Evolutionary conservation across 495 filamentous ascomycete genomes (phyloP), one percentile per base, ranked within the genome.

Genomic region (Astrocystis sublimbata): DNA sequence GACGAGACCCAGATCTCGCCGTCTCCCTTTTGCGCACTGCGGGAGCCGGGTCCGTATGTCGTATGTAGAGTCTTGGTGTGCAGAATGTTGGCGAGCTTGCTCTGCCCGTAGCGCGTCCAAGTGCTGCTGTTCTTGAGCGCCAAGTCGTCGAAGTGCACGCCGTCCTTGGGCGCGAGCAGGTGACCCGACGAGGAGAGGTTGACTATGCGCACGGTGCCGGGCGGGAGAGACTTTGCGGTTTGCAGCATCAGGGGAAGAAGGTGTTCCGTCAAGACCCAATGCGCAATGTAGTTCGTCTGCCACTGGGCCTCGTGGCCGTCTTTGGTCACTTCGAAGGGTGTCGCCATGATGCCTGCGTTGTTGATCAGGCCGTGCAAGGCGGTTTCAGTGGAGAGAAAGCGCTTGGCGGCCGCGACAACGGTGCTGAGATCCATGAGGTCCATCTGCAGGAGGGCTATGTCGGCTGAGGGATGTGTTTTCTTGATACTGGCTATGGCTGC

Each of bases 251-350:
- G 65, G 19, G 76, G 76, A 28, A 83, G 68, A 0, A 78, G 72
- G 31, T 75, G 70, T 10, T 71, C 58, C 15, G 76, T 75, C 0
- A 83, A 67, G n/a, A 80, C 72, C 70, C 70, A 78, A 63, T 79
- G 78, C n/a, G 72, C 62, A 21, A 79, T 69, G 59, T 80, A 76
- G 46, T 79, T 81, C 45, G 76, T 80, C 62, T 80, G 69, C 65
- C 55, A 80, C 58, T 85, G 79, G 0, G 71, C 69, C 65, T 85
- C 81, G 66, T 78, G 75, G n/a, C 78, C 79, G 56, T 85, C 80
- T 23, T 56, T 64, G 5, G 77, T 83, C 10, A 76, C 67, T 45
- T 66, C 64, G 12, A 77, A 67, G 15, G 73, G 74, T 13, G 71
- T 65, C 3, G 64, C 75, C 78, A 84, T 81, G 50, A 85, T 70